Evolutionary conservation across 768 basidiomycete species (phyloP), one percentile per base, ranked within the genome.

Genomic region (Suillus clintonianus): DNA sequence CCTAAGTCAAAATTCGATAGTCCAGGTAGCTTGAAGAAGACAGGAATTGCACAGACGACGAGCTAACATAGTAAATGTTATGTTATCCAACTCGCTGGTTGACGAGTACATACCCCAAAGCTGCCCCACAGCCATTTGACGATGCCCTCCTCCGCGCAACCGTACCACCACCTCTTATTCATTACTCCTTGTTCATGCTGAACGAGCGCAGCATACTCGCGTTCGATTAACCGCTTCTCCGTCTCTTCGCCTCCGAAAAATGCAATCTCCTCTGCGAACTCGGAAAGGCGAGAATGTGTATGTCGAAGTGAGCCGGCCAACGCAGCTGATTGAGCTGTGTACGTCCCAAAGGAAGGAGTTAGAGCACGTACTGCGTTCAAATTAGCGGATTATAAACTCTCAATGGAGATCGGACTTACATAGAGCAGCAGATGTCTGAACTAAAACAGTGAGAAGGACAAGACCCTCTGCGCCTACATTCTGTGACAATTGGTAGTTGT

Each of bases 41-140:
- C 90, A 0, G 97, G 97, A 54, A 99, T 92, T 19, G 94, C 93
- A 74, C 97, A 98, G 4, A 96, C 85, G 59, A 91, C 85, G 36
- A 94, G 81, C 92, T 92, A 63, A 7, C 67, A 58, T 22, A 17
- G 64, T 61, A 56, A 64, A 68, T 36, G 70, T 69, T 59, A 53
- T 56, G 34, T 53, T 2, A 5, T 32, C 43, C 47, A 36, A 36
- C 15, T 24, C 43, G 53, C 9, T 24, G 39, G 60, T 37, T 57
- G 27, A 36, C 34, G 53, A 30, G n/a, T 22, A 83, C 89, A 62
- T 71, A 95, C 89, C 43, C 97, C 97, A 74, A 96, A 90, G 73
- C 89, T 91, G 68, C 97, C 96, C 97, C 97, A 99, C 9, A 96
- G 71, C 90, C 90, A 98, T 78, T 99, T 99, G 70, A 98, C 90